Evolutionary conservation across 2,329 filamentous ascomycete species (phyloP).

Genomic region (Neoscytalidium dimidiatum): DNA sequence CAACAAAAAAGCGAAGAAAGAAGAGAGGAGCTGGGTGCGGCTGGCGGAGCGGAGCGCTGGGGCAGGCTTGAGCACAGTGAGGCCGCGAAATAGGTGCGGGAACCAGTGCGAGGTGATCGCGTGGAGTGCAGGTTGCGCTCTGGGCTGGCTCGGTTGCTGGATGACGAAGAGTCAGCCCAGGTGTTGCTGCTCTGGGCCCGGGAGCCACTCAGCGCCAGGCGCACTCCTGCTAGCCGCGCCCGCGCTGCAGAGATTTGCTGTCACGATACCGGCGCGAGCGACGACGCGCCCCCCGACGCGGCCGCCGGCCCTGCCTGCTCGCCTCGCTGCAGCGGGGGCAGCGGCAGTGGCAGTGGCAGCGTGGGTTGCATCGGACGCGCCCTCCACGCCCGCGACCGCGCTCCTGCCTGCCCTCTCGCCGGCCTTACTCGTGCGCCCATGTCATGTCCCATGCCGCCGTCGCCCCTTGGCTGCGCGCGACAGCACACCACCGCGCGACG

Average conservation of each 20-base stretch:
- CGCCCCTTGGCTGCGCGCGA: slow-evolving; percentile 2
- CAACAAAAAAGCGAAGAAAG: slow-evolving; percentile 6
- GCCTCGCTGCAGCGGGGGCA: neutral
- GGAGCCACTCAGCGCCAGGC: slow-evolving; percentile 2
- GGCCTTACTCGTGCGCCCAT: neutral
- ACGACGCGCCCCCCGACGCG: neutral
- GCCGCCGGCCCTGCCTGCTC: neutral
- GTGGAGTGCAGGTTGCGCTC: slow-evolving; percentile 19
- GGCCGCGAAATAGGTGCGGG: slow-evolving; percentile 16
- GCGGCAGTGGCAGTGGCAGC: too few species aligned
- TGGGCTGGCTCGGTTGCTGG: slow-evolving; percentile 18
- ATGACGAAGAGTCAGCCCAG: slow-evolving; percentile 21
- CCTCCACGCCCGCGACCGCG: neutral
- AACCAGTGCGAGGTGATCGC: slow-evolving; percentile 16
- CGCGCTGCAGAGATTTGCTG: slow-evolving; percentile 16
- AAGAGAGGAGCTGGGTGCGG: neutral
- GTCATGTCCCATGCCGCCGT: neutral
- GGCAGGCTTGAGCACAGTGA: neutral
- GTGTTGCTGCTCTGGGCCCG: slow-evolving; percentile 17
- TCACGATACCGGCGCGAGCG: neutral
- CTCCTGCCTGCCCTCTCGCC: neutral
- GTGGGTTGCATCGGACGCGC: neutral
- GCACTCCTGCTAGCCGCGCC: slow-evolving; percentile 6
- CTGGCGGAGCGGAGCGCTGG: slow-evolving; percentile 4
- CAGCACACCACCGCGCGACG: slow-evolving; percentile 12